Base-by-base conservation (phyloP, 2,329 filamentous ascomycete genomes). In the Sporothrix pseudoabietina region DNA sequence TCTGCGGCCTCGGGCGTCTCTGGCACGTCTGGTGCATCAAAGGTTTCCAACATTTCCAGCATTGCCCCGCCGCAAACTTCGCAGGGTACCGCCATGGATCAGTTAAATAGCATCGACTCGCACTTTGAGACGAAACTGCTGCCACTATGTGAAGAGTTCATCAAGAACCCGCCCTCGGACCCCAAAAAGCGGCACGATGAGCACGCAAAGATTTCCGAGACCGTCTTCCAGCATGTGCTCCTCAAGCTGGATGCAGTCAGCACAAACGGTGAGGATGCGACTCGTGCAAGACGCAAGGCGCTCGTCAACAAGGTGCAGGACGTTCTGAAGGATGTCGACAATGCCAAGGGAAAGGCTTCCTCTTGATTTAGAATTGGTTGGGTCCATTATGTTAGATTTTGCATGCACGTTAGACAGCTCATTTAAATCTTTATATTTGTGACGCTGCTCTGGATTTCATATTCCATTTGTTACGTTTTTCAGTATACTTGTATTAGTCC, bases 231-330 rank as follows among this genome's bases (percentile, higher is more conserved):
- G 75, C 91, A 94, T 77, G 88, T 94, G 2, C 79, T 95, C 52
- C 82, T 96, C 76, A 95, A 94, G 82, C 81, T 94, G 54, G 93
- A 96, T 79, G 90, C 87, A 30, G 88, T 95, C 2, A 92, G 95
- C 77, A 90, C 90, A 0, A 90, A 91, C 66, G 92, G 91, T 5
- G 88, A 92, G 76, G 80, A 83, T 10, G 89, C 90, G 14, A 89
- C 91, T 35, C 85, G 92, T 75, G 82, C 85, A 14, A 87, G 84
- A 79, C 84, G 93, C 78, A 94, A 92, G 83, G 91, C 90, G 73
- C 81, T 94, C 69, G 91, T 95, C n/a, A 88, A 85, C 77, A 86
- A 91, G 76, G 90, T 92, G 3, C 92, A 95, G 80, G 86, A 84
- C 12, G 83, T 92, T 59, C 81, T 96, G 76, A 89, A 86, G 78